phyloP scores from a whole-genome alignment of 345 rosid genomes.

The Gossypium turneri region DNA sequence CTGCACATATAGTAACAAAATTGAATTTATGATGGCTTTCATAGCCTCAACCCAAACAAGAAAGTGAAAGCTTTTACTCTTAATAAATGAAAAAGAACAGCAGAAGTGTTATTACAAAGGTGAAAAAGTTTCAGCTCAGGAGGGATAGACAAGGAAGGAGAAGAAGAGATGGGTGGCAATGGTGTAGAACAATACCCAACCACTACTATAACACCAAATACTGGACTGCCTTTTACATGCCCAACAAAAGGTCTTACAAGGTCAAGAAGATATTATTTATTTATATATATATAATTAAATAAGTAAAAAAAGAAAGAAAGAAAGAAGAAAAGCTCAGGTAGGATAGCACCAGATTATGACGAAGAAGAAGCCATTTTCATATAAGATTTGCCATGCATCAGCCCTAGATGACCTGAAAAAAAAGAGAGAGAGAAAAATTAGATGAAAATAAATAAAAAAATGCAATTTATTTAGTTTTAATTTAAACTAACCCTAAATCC shows the following conservation, averaged over 20 bases:
- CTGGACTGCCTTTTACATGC: slow-evolving; percentile 71
- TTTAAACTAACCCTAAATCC: not conserved
- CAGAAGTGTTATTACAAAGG: not conserved
- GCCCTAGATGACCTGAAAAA: not conserved
- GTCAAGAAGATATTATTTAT: slow-evolving; percentile 62
- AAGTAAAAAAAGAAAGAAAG: not conserved
- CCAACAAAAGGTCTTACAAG: slow-evolving; percentile 99
- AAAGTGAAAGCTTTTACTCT: slow-evolving; percentile 24
- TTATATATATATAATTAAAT: not conserved
- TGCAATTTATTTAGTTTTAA: too few species aligned
- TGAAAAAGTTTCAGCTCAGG: slow-evolving; percentile 56
- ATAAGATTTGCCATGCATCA: slow-evolving; percentile 17
- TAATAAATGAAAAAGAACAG: not conserved
- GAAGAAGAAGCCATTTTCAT: slow-evolving; percentile 12
- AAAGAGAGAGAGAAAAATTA: too few species aligned
- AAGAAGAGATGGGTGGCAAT: slow-evolving; percentile 48
- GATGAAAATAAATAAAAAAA: not conserved
- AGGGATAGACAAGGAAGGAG: slow-evolving; percentile 95
- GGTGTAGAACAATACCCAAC: slow-evolving; percentile 1
- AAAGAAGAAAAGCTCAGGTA: slow-evolving; percentile 69
- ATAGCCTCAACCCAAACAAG: slow-evolving; percentile 17
- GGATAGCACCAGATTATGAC: slow-evolving; percentile 65
- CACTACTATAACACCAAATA: slow-evolving; percentile 17
- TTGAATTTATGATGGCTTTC: slow-evolving; percentile 22
- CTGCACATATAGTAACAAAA: slow-evolving; percentile 32